Conservation (phyloP, 345 rosid species). For the Camelina neglecta region DNA sequence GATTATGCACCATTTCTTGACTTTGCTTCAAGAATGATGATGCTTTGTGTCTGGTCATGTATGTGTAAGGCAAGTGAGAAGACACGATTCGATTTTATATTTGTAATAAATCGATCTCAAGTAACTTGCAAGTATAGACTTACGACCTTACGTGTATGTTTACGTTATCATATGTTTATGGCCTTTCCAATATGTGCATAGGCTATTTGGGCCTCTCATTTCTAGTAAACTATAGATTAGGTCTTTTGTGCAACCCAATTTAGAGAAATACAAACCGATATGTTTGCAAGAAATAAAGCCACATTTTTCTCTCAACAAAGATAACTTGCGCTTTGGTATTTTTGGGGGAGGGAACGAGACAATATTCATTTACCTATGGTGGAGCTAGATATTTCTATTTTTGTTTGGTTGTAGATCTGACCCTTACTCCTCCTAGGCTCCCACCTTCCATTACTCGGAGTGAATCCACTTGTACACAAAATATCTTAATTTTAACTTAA, state of each 20-base stretch:
- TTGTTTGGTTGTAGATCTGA: not conserved
- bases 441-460: not conserved
- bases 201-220: conserved; percentile 20
- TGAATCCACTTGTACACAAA: not conserved
- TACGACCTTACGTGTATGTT: conserved; percentile 20
- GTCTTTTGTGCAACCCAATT: not conserved
- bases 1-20: conserved; percentile 24
- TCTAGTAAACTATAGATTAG: not conserved
- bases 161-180: conserved; percentile 28
- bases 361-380: not conserved
- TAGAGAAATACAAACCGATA: not conserved
- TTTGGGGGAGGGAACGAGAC: not conserved
- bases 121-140: conserved; percentile 41
- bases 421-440: not conserved
- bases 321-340: not conserved
- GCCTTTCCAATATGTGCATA: conserved; percentile 2
- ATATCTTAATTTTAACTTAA: not conserved
- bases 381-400: not conserved
- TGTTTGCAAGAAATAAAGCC: not conserved
- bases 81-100: conserved; percentile 31
- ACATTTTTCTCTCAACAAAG: too few relatives aligned
- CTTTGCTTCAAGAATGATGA: conserved; percentile 45
- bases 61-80: conserved; percentile 38
- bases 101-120: conserved; percentile 26
- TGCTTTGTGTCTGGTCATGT: conserved; percentile 33